Conservation (phyloP, 306 rosid genomes). For the Medicago lupulina region DNA sequence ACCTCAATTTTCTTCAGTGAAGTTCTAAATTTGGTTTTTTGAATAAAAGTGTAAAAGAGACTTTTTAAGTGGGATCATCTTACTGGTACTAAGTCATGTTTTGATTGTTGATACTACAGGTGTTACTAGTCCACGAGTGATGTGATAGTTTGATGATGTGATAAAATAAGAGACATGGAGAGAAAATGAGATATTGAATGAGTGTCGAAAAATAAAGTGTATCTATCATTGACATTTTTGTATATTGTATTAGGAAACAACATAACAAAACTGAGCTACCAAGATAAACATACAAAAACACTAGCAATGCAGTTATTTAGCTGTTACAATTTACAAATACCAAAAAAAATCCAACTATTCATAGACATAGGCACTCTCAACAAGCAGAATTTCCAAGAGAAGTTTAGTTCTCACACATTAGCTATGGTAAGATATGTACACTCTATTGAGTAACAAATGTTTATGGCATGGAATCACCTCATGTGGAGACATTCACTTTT, state of each 20-base stretch:
- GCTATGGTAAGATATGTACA: slow-evolving; percentile 49
- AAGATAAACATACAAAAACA: slow-evolving; percentile 23
- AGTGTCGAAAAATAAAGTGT: too few relatives aligned
- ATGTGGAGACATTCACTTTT: background rate
- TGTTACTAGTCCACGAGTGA: too few relatives aligned
- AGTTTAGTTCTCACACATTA: background rate
- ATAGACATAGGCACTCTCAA: background rate
- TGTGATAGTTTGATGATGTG: too few relatives aligned
- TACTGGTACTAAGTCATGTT: too few relatives aligned
- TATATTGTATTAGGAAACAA: background rate
- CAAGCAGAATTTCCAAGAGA: background rate
- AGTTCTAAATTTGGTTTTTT: background rate
- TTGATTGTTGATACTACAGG: too few relatives aligned
- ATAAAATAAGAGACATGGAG: too few relatives aligned
- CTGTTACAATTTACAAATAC: slow-evolving; percentile 37
- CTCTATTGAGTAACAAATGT: slow-evolving; percentile 16
- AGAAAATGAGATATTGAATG: too few relatives aligned
- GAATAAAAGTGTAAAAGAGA: too few relatives aligned
- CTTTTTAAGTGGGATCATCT: background rate
- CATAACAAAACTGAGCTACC: slow-evolving; percentile 28
- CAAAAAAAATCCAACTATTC: background rate
- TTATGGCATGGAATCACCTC: background rate
- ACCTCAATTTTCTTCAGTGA: background rate
- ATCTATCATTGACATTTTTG: too few relatives aligned
- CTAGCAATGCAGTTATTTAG: slow-evolving; percentile 33